phyloP scores from a whole-genome alignment of 768 basidiomycete species.

The Amyloporia xantha region DNA sequence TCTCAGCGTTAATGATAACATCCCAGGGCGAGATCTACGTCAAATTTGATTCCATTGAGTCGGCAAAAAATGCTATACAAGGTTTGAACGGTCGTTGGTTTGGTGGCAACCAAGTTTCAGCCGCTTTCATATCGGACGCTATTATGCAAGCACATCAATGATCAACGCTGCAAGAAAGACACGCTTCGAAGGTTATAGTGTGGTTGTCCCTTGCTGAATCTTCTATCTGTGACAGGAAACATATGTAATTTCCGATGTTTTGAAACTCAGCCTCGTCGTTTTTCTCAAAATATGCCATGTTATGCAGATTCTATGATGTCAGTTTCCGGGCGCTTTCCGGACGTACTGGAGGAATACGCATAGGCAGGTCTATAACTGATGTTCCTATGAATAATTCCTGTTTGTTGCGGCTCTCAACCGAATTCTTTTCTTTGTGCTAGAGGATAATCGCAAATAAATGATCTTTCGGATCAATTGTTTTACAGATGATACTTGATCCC shows the following conservation, averaged over 20 bases:
- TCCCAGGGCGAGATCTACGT: constrained; percentile 93
- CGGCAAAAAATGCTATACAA: constrained; percentile 78
- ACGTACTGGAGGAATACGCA: constrained; percentile 10
- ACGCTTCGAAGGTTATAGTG: background rate
- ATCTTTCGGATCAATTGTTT: background rate
- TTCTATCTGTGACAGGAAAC: constrained; percentile 4
- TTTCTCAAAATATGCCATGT: constrained; percentile 16
- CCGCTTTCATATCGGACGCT: constrained; percentile 85
- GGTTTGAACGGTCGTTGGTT: constrained; percentile 97
- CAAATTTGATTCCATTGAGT: constrained; percentile 76
- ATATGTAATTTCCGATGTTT: constrained; percentile 15
- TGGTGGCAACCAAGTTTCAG: constrained; percentile 84
- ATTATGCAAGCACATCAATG: constrained; percentile 90
- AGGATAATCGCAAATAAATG: background rate
- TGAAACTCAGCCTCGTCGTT: constrained; percentile 10
- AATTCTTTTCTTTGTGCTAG: constrained; percentile 26
- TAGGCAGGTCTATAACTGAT: constrained; percentile 35
- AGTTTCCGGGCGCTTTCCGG: constrained; percentile 5
- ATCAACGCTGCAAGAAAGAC: constrained; percentile 8
- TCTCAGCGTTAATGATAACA: background rate
- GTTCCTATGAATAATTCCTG: constrained; percentile 22
- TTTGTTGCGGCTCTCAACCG: constrained; percentile 28
- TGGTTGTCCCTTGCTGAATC: constrained; percentile 14
- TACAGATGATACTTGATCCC: no score
- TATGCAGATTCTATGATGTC: constrained; percentile 17